A percentile compares a stretch with the other conserved stretches of the same genome.
Evolutionary conservation across 1,284 basidiomycete genomes (phyloP).

Genomic region (Veloboletus limbatus): DNA sequence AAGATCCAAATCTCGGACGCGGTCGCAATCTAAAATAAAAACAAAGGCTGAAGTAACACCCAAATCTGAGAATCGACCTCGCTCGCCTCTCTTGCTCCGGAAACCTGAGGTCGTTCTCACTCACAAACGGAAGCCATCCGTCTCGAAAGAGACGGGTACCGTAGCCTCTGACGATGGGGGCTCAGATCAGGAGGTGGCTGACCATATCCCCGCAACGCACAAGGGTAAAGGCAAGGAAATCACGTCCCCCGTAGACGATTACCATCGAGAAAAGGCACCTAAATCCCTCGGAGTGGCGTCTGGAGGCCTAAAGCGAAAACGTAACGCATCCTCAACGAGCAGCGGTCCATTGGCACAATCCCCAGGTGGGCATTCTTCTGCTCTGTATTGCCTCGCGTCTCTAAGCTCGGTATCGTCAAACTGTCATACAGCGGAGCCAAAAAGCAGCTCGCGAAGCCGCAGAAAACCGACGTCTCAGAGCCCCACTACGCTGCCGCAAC

Average conservation of each 20-base stretch:
- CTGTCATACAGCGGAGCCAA: conserved; percentile 7
- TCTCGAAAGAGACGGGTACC: background rate
- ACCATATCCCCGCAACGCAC: background rate
- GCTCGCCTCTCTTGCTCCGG: conserved; percentile 1
- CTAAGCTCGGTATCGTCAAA: conserved; percentile 12
- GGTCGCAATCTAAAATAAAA: conserved; percentile 7
- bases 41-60: background rate
- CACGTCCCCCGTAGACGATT: background rate
- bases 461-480: conserved; percentile 10
- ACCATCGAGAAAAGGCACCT: conserved; percentile 8
- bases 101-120: conserved; percentile 12
- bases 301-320: conserved; percentile 25
- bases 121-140: conserved; percentile 4
- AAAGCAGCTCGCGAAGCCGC: conserved; percentile 7
- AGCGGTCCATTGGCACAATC: conserved; percentile 5
- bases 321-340: conserved; percentile 14
- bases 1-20: conserved; percentile 11
- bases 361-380: conserved; percentile 22
- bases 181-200: conserved; percentile 1
- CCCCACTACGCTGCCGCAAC: background rate
- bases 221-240: conserved; percentile 25
- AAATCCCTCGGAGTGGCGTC: conserved; percentile 10
- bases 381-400: background rate
- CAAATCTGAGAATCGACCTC: conserved; percentile 7
- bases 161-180: background rate